phyloP scores from a whole-genome alignment of 2,329 filamentous ascomycete genomes.

The Pezicula radicicola region DNA sequence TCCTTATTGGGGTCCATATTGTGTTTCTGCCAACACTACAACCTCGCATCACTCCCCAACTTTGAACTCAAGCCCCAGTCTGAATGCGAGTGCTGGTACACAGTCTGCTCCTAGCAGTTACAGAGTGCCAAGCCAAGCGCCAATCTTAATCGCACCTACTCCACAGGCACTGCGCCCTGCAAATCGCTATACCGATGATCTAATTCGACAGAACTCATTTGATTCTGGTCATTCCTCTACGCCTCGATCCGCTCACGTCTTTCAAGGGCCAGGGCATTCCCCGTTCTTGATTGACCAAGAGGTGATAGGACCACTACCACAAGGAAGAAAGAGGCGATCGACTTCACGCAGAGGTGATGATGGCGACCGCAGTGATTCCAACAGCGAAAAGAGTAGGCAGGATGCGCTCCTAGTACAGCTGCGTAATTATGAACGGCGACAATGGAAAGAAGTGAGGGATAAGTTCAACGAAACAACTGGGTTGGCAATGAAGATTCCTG shows the following conservation, averaged over 20 bases:
- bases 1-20: constrained; percentile 13
- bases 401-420: constrained; percentile 26
- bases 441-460: constrained; percentile 30
- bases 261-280: no score
- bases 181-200: constrained; percentile 5
- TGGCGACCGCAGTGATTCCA: constrained; percentile 16
- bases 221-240: constrained; percentile 15
- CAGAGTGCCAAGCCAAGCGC: constrained; percentile 9
- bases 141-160: constrained; percentile 21
- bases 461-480: constrained; percentile 27
- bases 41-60: no score
- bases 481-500: constrained; percentile 28
- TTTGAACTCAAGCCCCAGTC: not conserved
- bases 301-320: constrained; percentile 11
- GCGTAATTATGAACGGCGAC: constrained; percentile 26
- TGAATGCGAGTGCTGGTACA: constrained; percentile 8
- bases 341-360: constrained; percentile 6
- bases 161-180: constrained; percentile 13
- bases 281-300: no score
- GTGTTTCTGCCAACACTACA: no score
- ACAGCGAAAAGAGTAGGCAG: constrained; percentile 22
- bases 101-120: constrained; percentile 10
- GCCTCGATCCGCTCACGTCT: constrained; percentile 9
- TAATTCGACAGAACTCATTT: constrained; percentile 17
- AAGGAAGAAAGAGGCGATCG: constrained; percentile 21